Percentiles rank a stretch among this genome's conserved stretches.
These are phyloP conservation scores for Claviceps quebecensis DNA, from an alignment of 2,329 filamentous ascomycete species.

Conservation along the genomic window DNA sequence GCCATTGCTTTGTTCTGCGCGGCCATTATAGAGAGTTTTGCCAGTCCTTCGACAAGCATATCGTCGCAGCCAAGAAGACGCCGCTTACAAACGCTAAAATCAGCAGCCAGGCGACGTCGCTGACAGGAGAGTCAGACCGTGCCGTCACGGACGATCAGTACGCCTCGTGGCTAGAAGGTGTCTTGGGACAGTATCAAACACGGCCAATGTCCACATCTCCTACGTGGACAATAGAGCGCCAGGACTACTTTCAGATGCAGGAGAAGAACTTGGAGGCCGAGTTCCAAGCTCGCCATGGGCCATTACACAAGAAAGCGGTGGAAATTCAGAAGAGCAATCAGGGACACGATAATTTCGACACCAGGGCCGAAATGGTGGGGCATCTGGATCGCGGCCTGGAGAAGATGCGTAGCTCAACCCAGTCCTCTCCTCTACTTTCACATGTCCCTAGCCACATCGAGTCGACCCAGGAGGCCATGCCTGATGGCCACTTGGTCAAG, in stretches of 20 bases:
- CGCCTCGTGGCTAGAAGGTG: conserved; percentile 27
- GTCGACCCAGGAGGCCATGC: conserved; percentile 8
- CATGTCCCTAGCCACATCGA: conserved; percentile 19
- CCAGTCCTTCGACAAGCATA: conserved; percentile 36
- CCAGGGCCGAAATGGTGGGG: conserved; percentile 33
- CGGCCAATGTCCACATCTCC: conserved; percentile 24
- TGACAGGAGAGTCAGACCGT: conserved; percentile 10
- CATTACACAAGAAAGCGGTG: conserved; percentile 30
- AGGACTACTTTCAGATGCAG: conserved; percentile 26
- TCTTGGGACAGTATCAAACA: conserved; percentile 29
- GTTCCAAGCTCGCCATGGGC: conserved; percentile 30
- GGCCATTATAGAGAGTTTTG: conserved; percentile 43
- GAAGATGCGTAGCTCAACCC: conserved; percentile 24
- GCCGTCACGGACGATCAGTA: conserved; percentile 25
- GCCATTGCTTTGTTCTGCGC: conserved; percentile 39
- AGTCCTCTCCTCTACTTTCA: conserved; percentile 7
- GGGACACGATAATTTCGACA: conserved; percentile 25
- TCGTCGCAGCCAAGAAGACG: conserved; percentile 29
- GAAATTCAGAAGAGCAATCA: conserved; percentile 17
- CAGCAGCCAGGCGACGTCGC: conserved; percentile 14
- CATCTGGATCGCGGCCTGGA: conserved; percentile 32
- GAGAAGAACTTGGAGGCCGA: conserved; percentile 36
- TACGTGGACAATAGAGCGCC: conserved; percentile 24
- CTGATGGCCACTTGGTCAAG: conserved; percentile 16
- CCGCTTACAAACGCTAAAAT: conserved; percentile 25